Percentiles rank a stretch among this genome's conserved stretches.
These are phyloP conservation scores for Kwoniella dejecticola DNA, from an alignment of 768 basidiomycete genomes.

Conservation along the genomic window DNA sequence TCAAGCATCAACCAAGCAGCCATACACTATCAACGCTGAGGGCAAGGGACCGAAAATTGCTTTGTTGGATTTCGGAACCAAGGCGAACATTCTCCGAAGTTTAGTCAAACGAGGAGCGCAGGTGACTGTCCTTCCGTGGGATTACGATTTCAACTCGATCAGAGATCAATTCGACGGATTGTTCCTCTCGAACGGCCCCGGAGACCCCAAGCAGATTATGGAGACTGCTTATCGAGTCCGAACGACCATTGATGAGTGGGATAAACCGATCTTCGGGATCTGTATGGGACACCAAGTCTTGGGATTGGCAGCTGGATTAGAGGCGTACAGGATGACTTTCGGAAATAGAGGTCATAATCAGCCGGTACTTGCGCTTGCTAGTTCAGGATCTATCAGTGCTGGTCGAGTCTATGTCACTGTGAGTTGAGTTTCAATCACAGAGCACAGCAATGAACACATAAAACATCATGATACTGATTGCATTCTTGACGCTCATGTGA, in stretches of 20 bases:
- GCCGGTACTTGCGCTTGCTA: slow-evolving; percentile 93
- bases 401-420: slow-evolving; percentile 91
- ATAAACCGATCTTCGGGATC: slow-evolving; percentile 92
- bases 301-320: slow-evolving; percentile 93
- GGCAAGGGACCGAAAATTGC: slow-evolving; percentile 85
- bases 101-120: slow-evolving; percentile 87
- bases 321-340: slow-evolving; percentile 97
- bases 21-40: slow-evolving; percentile 80
- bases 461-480: background rate
- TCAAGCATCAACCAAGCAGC: slow-evolving; percentile 80
- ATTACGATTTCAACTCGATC: slow-evolving; percentile 90
- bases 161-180: slow-evolving; percentile 90
- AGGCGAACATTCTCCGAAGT: slow-evolving; percentile 93
- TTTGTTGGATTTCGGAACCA: slow-evolving; percentile 94
- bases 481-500: background rate
- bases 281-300: slow-evolving; percentile 99
- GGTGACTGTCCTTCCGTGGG: slow-evolving; percentile 96
- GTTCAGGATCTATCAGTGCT: slow-evolving; percentile 86
- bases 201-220: slow-evolving; percentile 86
- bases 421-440: too few species aligned
- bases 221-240: slow-evolving; percentile 78
- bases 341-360: slow-evolving; percentile 99
- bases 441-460: background rate
- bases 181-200: slow-evolving; percentile 95
- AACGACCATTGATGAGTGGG: slow-evolving; percentile 82